Evolutionary conservation across 352 stramenopile genomes (phyloP), one percentile per base, ranked within the genome.

Genomic region (Aphanomyces invadans): DNA sequence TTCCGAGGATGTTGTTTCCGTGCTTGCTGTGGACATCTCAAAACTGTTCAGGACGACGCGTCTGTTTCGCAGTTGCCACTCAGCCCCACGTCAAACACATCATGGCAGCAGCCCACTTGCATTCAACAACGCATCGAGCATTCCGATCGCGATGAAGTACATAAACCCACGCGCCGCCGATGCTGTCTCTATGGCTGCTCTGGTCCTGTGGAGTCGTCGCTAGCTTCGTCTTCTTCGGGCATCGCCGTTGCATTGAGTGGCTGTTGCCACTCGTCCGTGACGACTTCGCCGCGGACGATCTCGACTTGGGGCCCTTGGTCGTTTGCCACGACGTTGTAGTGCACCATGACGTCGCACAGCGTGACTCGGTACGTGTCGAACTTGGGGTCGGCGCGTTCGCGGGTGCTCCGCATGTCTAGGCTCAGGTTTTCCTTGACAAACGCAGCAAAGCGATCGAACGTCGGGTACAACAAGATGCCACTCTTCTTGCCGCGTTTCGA

Each of bases 301-400:
- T 28, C n/a, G 44, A 66, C 39, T 15, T 44, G 28, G 23, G 44
- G 59, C 15, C 59, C 46, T 15, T 42, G 7, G 36, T 15, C 36
- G 36, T 42, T 15, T 7, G 36, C 15, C 21, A 44, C 44, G 21
- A 66, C 32, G 17, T 44, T 44, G 33, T 66, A 66, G 5, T 23
- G 36, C 21, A 66, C 29, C 4, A 66, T 38, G 29, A 66, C 44
- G 33, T 66, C 59, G 21, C 59, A 57, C 17, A 66, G 29, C 12
- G 59, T 66, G 33, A 66, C 59, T 23, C 59, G 33, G 46, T 66
- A 66, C 5, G 26, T 31, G 46, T 36, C 31, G 26, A 66, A 66
- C 59, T 66, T 66, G 25, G 59, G 59, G 46, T 66, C 59, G 17
- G 29, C 44, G 42, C 59, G 59, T 29, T 66, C 59, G 25, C 59